Evolutionary conservation across 495 filamentous ascomycete genomes (phyloP).

Genomic region (Apiosordaria backusii): DNA sequence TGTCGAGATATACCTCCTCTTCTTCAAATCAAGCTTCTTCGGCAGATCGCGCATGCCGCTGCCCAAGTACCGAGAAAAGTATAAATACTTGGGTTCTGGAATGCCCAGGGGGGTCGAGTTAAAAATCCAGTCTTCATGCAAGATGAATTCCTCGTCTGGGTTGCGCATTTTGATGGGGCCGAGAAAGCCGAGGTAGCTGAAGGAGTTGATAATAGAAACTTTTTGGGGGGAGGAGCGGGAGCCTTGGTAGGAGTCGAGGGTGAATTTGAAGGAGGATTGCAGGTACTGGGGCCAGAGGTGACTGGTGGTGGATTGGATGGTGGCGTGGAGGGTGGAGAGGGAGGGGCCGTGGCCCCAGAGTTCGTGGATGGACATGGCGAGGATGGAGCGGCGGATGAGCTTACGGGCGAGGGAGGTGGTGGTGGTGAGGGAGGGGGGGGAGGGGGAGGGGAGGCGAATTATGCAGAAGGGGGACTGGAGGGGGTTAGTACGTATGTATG

Average conservation of each 20-base stretch:
- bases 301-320: constrained; percentile 55
- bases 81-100: constrained; percentile 57
- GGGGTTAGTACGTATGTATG: constrained; percentile 9
- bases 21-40: constrained; percentile 82
- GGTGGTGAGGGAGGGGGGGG: constrained; percentile 5
- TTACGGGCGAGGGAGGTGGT: constrained; percentile 51
- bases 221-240: constrained; percentile 59
- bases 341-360: constrained; percentile 74
- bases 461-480: constrained; percentile 82
- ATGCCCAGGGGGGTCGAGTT: constrained; percentile 42
- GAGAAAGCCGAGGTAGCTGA: constrained; percentile 70
- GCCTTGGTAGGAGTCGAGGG: constrained; percentile 71
- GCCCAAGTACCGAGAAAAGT: constrained; percentile 67
- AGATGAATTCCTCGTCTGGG: constrained; percentile 67
- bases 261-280: constrained; percentile 70
- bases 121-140: constrained; percentile 74
- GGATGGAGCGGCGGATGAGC: constrained; percentile 71
- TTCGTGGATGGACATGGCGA: constrained; percentile 77
- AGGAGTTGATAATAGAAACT: constrained; percentile 69
- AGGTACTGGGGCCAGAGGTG: constrained; percentile 62
- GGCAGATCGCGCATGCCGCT: constrained; percentile 61
- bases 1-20: constrained; percentile 85
- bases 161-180: constrained; percentile 71
- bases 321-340: constrained; percentile 65
- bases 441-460: constrained; percentile 62